These are phyloP conservation scores for Penicillium palitans DNA, from an alignment of 2,329 filamentous ascomycete genomes.

Conservation along the genomic window DNA sequence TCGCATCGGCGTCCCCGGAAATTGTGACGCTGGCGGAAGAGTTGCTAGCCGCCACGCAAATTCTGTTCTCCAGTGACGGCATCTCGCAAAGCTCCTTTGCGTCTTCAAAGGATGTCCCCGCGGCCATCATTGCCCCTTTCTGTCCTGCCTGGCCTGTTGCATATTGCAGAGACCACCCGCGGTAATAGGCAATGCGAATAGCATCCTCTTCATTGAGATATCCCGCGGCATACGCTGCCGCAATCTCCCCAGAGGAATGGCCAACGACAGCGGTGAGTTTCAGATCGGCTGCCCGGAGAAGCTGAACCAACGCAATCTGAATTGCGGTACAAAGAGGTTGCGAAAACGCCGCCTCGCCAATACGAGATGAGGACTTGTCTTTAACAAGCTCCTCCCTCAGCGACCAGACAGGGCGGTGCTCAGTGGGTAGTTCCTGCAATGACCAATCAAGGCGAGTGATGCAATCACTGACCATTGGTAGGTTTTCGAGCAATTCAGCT, in stretches of 20 bases:
- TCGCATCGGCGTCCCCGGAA: constrained; percentile 44
- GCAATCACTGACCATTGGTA: constrained; percentile 11
- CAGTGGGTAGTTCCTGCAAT: constrained; percentile 21
- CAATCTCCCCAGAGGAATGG: constrained; percentile 55
- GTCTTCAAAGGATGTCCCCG: constrained; percentile 42
- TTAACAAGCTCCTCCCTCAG: constrained; percentile 22
- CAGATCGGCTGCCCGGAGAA: constrained; percentile 35
- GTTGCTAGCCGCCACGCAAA: constrained; percentile 43
- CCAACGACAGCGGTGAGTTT: constrained; percentile 44
- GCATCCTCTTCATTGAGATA: constrained; percentile 45
- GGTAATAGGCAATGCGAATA: constrained; percentile 49
- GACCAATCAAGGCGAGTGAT: constrained; percentile 20
- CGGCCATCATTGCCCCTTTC: constrained; percentile 53
- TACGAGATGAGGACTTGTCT: constrained; percentile 14
- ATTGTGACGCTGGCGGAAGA: constrained; percentile 46
- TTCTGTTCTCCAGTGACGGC: constrained; percentile 27
- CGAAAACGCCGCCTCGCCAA: constrained; percentile 25
- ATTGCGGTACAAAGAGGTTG: constrained; percentile 30
- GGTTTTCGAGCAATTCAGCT: constrained; percentile 17
- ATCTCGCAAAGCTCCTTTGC: constrained; percentile 32
- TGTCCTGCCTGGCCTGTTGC: constrained; percentile 12
- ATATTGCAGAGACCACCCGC: constrained; percentile 39
- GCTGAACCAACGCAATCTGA: constrained; percentile 31
- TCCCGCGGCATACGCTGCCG: constrained; percentile 52
- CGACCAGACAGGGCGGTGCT: constrained; percentile 26